A percentile compares a stretch with the other conserved stretches of the same genome.
phyloP scores from a whole-genome alignment of 2,329 filamentous ascomycete genomes.

The Sporothrix pseudoabietina region DNA sequence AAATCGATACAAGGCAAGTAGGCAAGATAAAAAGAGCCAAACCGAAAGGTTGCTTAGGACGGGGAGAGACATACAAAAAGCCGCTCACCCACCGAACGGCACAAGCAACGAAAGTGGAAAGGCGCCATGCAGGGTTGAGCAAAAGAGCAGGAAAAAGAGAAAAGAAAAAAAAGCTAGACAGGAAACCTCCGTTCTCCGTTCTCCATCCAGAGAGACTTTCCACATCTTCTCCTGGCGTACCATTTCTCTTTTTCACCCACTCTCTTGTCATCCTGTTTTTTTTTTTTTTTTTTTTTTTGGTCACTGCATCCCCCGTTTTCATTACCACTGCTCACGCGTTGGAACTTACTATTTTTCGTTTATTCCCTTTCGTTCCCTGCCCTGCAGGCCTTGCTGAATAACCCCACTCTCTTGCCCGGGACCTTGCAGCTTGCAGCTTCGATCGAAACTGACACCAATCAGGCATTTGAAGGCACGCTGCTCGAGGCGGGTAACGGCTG shows the following conservation, averaged over 20 bases:
- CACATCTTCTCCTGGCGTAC: background rate
- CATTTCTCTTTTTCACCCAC: background rate
- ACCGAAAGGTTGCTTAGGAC: background rate
- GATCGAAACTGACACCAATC: conserved; percentile 27
- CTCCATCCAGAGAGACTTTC: background rate
- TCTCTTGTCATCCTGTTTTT: background rate
- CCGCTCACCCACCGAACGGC: conserved; percentile 2
- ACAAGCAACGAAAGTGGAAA: conserved; percentile 32
- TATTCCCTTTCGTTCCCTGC: conserved; percentile 7
- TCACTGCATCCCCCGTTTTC: background rate
- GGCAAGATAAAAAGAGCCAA: background rate
- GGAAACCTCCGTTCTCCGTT: background rate
- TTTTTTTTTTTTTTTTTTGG: background rate
- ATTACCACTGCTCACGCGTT: background rate
- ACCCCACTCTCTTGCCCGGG: conserved; percentile 26
- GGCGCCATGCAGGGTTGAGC: conserved; percentile 32
- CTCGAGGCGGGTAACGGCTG: background rate
- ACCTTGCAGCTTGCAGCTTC: conserved; percentile 32
- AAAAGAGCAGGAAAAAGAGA: conserved; percentile 18
- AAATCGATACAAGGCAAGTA: background rate
- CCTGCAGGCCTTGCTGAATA: background rate
- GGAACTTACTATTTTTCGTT: background rate
- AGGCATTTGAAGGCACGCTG: conserved; percentile 15
- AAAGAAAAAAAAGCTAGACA: conserved; percentile 3
- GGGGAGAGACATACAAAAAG: conserved; percentile 10